Evolutionary conservation across 148 eudicot species (phyloP), one percentile per base, ranked within the genome.

Genomic region (Rheum nobile): DNA sequence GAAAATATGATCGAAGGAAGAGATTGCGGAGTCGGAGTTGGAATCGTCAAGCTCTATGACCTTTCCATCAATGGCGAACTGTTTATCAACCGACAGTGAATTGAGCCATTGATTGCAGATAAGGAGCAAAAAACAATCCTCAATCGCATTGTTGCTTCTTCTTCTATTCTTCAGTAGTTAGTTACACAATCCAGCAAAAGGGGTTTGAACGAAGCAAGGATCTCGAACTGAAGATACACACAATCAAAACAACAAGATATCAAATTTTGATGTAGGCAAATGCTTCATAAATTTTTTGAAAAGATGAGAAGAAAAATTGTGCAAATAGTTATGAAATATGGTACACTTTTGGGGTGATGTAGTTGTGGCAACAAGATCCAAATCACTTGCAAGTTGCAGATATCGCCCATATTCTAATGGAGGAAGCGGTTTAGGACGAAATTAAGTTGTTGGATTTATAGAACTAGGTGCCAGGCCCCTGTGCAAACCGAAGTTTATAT

Each of bases 1-100:
- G 75, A 94, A 85, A 47, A 94, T 57, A 72, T 81, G 84, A 84
- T 91, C 91, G 63, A 88, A 82, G 46, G 86, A 47, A 7, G 96
- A 88, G 47, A 94, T 88, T 7, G 96, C 96, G 2, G 91, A 79
- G 7, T 94, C 98, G 59, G 91, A 91, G 75, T 87, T 94, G 29
- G 90, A 87, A 8, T 91, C 98, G 71, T 82, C 54, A 26, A 94
- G 88, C 79, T 94, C 96, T 71, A 94, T 77, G 38, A 91, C 97
- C 73, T 65, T 88, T 16, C 97, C 98, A 71, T 89, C 82, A 47
- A 75, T 73, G 43, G 76, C 22, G 78, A 85, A 80, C 74, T 81
- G 67, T 39, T 31, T 37, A 38, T 68, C 72, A 50, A 75, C 82
- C 21, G 75, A 71, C 76, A 84, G 79, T 37, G 75, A 37, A 1